Conservation (phyloP, 2,329 filamentous ascomycete species). For the Colletotrichum tanaceti region DNA sequence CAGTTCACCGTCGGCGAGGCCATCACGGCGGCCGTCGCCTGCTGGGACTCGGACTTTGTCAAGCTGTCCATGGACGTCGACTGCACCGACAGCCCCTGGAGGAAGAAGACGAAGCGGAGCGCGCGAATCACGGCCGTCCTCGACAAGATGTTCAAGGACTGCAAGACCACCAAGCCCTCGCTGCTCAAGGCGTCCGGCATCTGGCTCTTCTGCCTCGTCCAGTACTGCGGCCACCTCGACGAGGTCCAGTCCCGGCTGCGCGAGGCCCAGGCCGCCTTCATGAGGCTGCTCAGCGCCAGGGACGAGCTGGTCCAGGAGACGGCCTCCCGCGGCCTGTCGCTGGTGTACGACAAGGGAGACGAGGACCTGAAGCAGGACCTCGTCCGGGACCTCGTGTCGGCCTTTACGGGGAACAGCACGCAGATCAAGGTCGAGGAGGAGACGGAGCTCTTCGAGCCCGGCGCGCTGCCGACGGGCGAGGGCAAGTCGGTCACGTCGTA, state of each 20-base stretch:
- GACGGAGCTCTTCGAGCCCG: conserved; percentile 93
- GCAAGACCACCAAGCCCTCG: conserved; percentile 86
- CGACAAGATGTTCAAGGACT: conserved; percentile 80
- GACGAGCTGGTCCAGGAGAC: conserved; percentile 97
- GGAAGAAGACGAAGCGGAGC: conserved; percentile 41
- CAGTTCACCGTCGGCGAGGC: conserved; percentile 94
- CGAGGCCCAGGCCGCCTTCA: conserved; percentile 87
- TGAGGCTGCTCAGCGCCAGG: conserved; percentile 84
- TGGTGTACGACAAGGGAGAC: conserved; percentile 95
- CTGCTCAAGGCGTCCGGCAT: conserved; percentile 93
- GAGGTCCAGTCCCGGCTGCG: conserved; percentile 80
- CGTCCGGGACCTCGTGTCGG: conserved; percentile 86
- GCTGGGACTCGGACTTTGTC: conserved; percentile 87
- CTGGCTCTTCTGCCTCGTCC: conserved; percentile 91
- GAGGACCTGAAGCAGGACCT: conserved; percentile 82
- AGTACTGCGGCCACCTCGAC: conserved; percentile 84
- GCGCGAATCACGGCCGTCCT: conserved; percentile 59
- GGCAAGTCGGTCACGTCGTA: conserved; percentile 93
- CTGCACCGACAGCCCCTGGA: conserved; percentile 57
- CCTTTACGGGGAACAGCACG: conserved; percentile 83
- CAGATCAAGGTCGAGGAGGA: conserved; percentile 87
- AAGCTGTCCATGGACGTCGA: conserved; percentile 82
- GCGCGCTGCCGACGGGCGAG: conserved; percentile 88
- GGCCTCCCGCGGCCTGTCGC: conserved; percentile 86
- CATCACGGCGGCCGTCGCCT: conserved; percentile 78